Evolutionary conservation across 1,139 yeast genomes (phyloP), one percentile per base, ranked within the genome.

Genomic region (Candida sp.): DNA sequence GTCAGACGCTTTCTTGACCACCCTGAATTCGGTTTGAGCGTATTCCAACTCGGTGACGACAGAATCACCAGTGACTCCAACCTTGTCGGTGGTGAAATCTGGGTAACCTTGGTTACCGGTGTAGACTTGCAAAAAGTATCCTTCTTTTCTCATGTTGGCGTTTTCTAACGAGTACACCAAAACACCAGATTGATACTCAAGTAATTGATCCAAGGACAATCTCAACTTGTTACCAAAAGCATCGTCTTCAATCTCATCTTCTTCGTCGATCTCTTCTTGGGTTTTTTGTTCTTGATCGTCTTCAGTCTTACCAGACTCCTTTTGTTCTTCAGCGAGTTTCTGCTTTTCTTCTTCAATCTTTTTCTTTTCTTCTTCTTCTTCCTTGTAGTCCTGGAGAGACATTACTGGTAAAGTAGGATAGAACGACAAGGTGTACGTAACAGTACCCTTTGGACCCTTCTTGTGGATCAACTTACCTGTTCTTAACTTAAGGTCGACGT

Each of bases 381-480:
- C 90, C 54, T 74, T 78, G 46, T 83, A 75, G 58, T 90, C 97
- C 53, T 84, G 88, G 49, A 90, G 84, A 33, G 91, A 83, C 77
- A 87, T 78, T 7, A 92, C 88, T 11, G 93, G 91, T 50, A 88
- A 69, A 17, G 87, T 72, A 27, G 99, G 98, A 69, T 84, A 91
- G 75, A 94, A 94, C 3, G 96, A 81, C 48, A 89, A 73, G 9
- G 85, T 78, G 67, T 90, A 94, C 11, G 84, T 79, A 35, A 94
- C 77, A 23, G 79, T 70, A 64, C 99, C 99, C 73, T 89, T 89
- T 42, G 96, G 85, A 17, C 94, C 92, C 64, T 86, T 88, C 59
- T 80, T 84, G 62, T 85, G 84, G 42, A 87, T 81, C 58, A 94
- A 77, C 58, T 82, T 81, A 47, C 86, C 85, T 7, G 77, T 78